A percentile compares a stretch with the other conserved stretches of the same genome.
phyloP scores from a whole-genome alignment of 2,329 filamentous ascomycete species.

The Laburnicola sp. region DNA sequence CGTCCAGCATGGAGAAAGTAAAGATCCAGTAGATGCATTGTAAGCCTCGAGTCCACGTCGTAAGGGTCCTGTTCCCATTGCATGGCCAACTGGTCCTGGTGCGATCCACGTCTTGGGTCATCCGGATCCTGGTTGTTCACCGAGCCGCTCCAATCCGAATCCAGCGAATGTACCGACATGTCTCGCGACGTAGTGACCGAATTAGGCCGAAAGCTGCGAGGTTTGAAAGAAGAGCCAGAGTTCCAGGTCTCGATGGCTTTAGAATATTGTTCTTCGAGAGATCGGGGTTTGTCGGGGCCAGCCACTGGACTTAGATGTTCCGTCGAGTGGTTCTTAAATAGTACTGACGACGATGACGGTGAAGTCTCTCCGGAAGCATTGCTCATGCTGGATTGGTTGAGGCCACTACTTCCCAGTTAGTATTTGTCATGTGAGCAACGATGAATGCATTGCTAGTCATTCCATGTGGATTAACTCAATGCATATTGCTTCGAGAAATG shows the following conservation, averaged over 20 bases:
- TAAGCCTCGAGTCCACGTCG: conserved; percentile 53
- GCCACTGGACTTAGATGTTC: conserved; percentile 37
- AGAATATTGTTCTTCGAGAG: conserved; percentile 33
- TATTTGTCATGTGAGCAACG: conserved; percentile 37
- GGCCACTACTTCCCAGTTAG: conserved; percentile 34
- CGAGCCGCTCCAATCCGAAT: conserved; percentile 41
- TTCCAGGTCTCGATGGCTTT: conserved; percentile 36
- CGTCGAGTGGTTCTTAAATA: conserved; percentile 37
- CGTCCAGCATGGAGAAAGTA: conserved; percentile 62
- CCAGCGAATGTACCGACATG: conserved; percentile 40
- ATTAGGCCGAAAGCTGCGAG: conserved; percentile 31
- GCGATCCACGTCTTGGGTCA: conserved; percentile 33
- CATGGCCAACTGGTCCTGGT: conserved; percentile 38
- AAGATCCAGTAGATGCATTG: conserved; percentile 56
- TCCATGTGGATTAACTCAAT: conserved; percentile 27
- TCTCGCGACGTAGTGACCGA: conserved; percentile 29
- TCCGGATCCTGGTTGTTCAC: conserved; percentile 33
- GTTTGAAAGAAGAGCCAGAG: conserved; percentile 28
- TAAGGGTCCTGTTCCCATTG: conserved; percentile 60
- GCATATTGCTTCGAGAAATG: conserved; percentile 20
- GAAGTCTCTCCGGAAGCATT: conserved; percentile 40
- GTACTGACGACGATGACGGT: conserved; percentile 33
- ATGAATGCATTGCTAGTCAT: conserved; percentile 19
- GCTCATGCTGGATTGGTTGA: conserved; percentile 35
- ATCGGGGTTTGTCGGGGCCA: conserved; percentile 33